Percentiles rank a stretch among this genome's conserved stretches.
These are phyloP conservation scores for Aplosporella prunicola DNA, from an alignment of 2,329 filamentous ascomycete species.

Conservation along the genomic window DNA sequence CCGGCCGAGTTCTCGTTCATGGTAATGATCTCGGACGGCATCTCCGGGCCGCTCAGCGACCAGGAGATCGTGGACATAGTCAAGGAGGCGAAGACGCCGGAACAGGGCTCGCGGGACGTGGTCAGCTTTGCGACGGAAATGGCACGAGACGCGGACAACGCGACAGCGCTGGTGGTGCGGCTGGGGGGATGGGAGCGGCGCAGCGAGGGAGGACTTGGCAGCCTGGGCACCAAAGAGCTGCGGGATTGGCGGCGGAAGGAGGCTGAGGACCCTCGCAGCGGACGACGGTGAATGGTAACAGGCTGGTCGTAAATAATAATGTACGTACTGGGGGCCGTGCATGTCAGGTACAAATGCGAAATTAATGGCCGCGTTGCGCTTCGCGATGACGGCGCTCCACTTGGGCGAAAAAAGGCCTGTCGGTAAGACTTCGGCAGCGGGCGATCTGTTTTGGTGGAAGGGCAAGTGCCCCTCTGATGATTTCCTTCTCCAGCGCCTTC, in stretches of 20 bases:
- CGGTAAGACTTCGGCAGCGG: no score
- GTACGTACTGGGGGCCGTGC: no score
- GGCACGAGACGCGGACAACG: constrained; percentile 51
- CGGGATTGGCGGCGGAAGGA: constrained; percentile 74
- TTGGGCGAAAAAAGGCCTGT: no score
- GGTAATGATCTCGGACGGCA: constrained; percentile 79
- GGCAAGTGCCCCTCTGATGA: constrained; percentile 10
- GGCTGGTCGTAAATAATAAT: no score
- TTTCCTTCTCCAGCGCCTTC: constrained; percentile 9
- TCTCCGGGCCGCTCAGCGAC: constrained; percentile 76
- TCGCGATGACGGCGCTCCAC: no score
- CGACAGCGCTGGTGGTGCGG: constrained; percentile 53
- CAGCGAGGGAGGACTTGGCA: constrained; percentile 77
- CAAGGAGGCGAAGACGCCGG: constrained; percentile 86
- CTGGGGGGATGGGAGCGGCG: constrained; percentile 59
- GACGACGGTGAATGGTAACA: constrained; percentile 27
- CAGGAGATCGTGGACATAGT: constrained; percentile 95
- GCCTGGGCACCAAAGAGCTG: constrained; percentile 84
- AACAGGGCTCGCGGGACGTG: constrained; percentile 69
- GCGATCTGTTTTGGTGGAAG: no score
- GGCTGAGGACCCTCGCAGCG: constrained; percentile 69
- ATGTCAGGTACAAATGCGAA: no score
- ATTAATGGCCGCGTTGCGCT: no score
- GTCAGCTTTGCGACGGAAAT: constrained; percentile 87
- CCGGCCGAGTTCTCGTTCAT: constrained; percentile 85